Conservation (phyloP, 116 monocot genomes). For the Zostera marina region DNA sequence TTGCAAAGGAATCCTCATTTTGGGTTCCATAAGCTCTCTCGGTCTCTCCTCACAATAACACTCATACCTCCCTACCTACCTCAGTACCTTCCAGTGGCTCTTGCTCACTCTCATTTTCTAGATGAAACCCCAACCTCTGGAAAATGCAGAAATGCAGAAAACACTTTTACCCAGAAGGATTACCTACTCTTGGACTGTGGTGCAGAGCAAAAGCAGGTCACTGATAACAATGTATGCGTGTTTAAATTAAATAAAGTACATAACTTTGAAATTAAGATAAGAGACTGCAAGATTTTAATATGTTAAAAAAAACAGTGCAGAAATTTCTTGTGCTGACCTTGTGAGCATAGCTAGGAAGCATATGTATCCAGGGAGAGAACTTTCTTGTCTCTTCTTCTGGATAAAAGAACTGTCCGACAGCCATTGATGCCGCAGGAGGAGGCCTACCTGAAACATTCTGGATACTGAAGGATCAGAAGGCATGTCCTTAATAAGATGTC, state of each 20-base stretch:
- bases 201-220: neutral
- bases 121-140: no score
- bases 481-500: neutral
- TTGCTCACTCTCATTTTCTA: no score
- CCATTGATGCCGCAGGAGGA: slow-evolving; percentile 91
- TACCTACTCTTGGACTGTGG: no score
- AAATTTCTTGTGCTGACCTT: slow-evolving; percentile 21
- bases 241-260: neutral
- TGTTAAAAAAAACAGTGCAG: neutral
- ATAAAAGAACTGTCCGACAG: slow-evolving; percentile 89
- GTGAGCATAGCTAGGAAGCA: slow-evolving; percentile 34
- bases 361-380: slow-evolving; percentile 30
- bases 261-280: neutral
- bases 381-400: slow-evolving; percentile 46
- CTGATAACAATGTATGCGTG: neutral
- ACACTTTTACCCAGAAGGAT: no score
- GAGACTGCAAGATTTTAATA: neutral
- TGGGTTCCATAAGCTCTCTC: no score
- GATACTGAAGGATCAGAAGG: slow-evolving; percentile 9
- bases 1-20: no score
- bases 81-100: no score
- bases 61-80: no score
- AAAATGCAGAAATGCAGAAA: no score
- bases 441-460: slow-evolving; percentile 98
- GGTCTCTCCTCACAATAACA: no score